Evolutionary conservation across 306 rosid species (phyloP).

Genomic region (Dryas alaskensis): DNA sequence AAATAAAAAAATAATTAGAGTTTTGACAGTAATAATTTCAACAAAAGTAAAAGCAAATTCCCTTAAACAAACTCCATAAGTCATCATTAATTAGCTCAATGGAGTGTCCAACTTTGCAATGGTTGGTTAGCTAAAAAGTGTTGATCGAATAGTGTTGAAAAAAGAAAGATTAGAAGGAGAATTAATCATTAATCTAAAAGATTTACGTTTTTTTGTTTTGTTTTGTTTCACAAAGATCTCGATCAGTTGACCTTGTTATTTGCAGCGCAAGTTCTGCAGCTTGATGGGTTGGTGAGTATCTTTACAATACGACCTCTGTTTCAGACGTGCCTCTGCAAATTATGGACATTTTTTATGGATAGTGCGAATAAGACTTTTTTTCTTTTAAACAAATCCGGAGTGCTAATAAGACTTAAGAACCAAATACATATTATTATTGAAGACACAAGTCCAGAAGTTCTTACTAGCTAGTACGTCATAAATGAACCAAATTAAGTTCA

Average conservation of each 20-base stretch:
- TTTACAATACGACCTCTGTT: neutral
- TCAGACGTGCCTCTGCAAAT: neutral
- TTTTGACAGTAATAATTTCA: no score
- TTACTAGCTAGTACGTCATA: no score
- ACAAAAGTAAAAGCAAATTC: no score
- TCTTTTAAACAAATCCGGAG: no score
- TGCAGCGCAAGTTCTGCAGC: neutral
- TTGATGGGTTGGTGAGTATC: neutral
- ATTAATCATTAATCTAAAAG: neutral
- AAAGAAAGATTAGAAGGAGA: neutral
- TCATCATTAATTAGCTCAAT: neutral
- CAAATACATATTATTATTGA: no score
- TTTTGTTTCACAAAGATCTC: neutral
- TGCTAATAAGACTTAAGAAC: no score
- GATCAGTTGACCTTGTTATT: neutral
- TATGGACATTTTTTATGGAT: neutral
- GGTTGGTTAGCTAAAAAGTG: neutral
- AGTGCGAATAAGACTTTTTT: no score
- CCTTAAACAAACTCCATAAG: neutral
- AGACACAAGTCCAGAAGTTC: no score
- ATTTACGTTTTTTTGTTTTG: neutral
- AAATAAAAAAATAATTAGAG: no score
- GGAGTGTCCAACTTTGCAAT: slow-evolving; percentile 39
- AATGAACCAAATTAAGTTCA: no score
- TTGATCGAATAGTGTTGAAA: neutral